These are phyloP conservation scores for Solanum medicagineum DNA, from an alignment of 257 asterid genomes.

Conservation along the genomic window DNA sequence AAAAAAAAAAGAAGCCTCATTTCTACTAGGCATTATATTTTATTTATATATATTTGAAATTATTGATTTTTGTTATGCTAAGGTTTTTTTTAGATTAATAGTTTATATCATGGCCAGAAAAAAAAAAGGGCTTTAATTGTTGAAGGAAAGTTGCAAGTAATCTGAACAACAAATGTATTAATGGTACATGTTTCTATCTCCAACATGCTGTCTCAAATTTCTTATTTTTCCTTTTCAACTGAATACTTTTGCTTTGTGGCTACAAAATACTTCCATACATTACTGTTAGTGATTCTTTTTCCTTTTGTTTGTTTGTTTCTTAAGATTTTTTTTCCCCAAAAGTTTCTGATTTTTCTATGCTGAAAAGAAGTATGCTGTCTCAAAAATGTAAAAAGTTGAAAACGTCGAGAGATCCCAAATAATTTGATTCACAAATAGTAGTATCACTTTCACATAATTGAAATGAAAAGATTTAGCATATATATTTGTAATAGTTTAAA, in stretches of 20 bases:
- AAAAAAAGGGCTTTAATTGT: slow-evolving; percentile 20
- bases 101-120: background rate
- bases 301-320: background rate
- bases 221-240: background rate
- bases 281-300: background rate
- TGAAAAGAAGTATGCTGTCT: background rate
- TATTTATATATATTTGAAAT: background rate
- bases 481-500: too few relatives aligned
- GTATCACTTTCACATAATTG: too few relatives aligned
- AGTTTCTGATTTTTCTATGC: background rate
- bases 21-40: background rate
- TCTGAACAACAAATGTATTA: slow-evolving; percentile 19
- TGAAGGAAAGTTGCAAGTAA: slow-evolving; percentile 14
- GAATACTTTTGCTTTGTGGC: slow-evolving; percentile 1
- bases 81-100: background rate
- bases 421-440: too few relatives aligned
- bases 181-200: slow-evolving; percentile 17
- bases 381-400: background rate
- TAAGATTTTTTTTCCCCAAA: background rate
- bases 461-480: too few relatives aligned
- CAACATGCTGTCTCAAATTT: slow-evolving; percentile 37
- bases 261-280: background rate
- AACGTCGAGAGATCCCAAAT: background rate
- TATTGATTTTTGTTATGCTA: background rate
- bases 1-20: background rate